Percentiles rank a stretch among this genome's conserved stretches.
Conservation (phyloP, 352 stramenopile species). For the Phytopythium kandeliae region DNA sequence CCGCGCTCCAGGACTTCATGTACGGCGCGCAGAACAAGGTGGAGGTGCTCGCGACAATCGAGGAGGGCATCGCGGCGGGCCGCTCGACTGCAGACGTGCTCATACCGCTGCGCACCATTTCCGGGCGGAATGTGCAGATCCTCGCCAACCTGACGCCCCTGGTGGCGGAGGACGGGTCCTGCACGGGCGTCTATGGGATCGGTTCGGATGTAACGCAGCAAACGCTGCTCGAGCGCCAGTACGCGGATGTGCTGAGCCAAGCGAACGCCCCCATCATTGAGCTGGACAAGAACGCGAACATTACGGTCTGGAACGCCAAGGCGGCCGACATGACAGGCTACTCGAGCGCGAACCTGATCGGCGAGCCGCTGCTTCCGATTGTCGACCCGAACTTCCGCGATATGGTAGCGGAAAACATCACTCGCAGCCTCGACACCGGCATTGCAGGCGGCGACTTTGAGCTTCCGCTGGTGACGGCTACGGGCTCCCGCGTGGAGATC, state of each 20-base stretch:
- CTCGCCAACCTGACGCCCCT: slow-evolving; percentile 52
- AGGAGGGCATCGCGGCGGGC: slow-evolving; percentile 18
- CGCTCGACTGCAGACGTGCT: slow-evolving; percentile 44
- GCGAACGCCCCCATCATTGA: slow-evolving; percentile 78
- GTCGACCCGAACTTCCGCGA: slow-evolving; percentile 43
- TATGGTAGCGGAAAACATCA: slow-evolving; percentile 42
- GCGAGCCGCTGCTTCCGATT: slow-evolving; percentile 36
- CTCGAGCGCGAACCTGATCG: slow-evolving; percentile 40
- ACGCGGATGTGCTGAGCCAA: slow-evolving; percentile 66
- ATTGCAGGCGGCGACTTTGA: slow-evolving; percentile 51
- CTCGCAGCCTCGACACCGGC: slow-evolving; percentile 30
- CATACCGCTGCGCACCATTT: slow-evolving; percentile 38
- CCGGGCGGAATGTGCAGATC: slow-evolving; percentile 37
- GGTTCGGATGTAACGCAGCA: slow-evolving; percentile 53
- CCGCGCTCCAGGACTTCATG: slow-evolving; percentile 40
- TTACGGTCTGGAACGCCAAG: slow-evolving; percentile 69
- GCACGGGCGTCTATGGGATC: slow-evolving; percentile 52
- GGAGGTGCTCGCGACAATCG: slow-evolving; percentile 22
- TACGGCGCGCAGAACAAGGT: slow-evolving; percentile 34
- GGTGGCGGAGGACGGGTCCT: slow-evolving; percentile 26
- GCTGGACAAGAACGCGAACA: slow-evolving; percentile 63
- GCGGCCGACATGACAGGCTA: slow-evolving; percentile 51
- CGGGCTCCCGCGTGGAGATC: slow-evolving; percentile 46
- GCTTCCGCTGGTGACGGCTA: slow-evolving; percentile 40
- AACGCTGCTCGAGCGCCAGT: slow-evolving; percentile 51